Conservation (phyloP, 345 rosid genomes). For the Linum lewisii region DNA sequence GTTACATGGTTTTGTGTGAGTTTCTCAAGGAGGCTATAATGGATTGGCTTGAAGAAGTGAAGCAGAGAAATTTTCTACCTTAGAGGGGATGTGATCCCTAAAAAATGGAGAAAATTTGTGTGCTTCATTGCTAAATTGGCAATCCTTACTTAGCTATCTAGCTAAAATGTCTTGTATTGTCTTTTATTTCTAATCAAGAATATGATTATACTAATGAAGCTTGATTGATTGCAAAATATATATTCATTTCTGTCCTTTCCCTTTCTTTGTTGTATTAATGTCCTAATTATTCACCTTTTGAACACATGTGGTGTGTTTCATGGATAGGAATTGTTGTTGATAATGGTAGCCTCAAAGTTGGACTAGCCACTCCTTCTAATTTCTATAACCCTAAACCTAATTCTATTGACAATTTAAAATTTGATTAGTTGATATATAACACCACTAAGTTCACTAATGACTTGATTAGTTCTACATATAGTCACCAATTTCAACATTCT, state of each 20-base stretch:
- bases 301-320: too few relatives aligned
- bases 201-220: background rate
- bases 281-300: too few relatives aligned
- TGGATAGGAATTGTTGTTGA: too few relatives aligned
- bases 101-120: constrained; percentile 46
- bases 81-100: constrained; percentile 1
- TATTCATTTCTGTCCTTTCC: background rate
- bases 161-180: background rate
- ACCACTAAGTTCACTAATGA: too few relatives aligned
- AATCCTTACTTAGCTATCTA: background rate
- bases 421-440: too few relatives aligned
- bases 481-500: too few relatives aligned
- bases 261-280: too few relatives aligned
- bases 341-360: too few relatives aligned
- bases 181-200: background rate
- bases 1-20: background rate
- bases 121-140: constrained; percentile 43
- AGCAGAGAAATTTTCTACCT: constrained; percentile 59
- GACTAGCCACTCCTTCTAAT: too few relatives aligned
- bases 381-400: too few relatives aligned
- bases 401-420: too few relatives aligned
- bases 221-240: background rate
- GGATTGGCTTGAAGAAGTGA: constrained; percentile 29
- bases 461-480: too few relatives aligned
- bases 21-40: background rate